These are phyloP conservation scores for Plectosphaerella cucumerina DNA, from an alignment of 2,329 filamentous ascomycete genomes.

Conservation along the genomic window DNA sequence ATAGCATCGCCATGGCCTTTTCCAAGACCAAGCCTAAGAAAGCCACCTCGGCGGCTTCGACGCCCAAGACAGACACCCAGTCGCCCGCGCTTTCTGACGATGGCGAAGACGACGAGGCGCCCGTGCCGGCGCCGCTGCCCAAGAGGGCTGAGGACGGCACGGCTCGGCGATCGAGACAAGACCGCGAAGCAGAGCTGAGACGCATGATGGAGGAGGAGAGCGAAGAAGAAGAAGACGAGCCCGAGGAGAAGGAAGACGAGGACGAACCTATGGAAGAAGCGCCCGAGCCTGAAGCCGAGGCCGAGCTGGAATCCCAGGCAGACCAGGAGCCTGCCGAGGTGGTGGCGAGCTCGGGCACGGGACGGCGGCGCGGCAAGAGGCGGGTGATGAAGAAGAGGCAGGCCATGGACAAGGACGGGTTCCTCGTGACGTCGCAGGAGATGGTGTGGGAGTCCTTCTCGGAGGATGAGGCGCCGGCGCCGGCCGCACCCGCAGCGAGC, in stretches of 20 bases:
- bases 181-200: conserved; percentile 61
- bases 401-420: conserved; percentile 82
- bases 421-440: conserved; percentile 85
- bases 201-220: conserved; percentile 77
- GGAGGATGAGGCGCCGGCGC: conserved; percentile 67
- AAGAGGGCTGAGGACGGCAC: conserved; percentile 25
- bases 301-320: conserved; percentile 26
- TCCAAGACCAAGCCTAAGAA: conserved; percentile 48
- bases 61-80: conserved; percentile 2
- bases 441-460: conserved; percentile 88
- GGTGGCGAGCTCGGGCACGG: conserved; percentile 48
- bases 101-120: conserved; percentile 50
- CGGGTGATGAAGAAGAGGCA: conserved; percentile 86
- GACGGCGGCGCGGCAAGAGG: conserved; percentile 70
- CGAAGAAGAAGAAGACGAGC: conserved; percentile 46
- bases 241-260: conserved; percentile 48
- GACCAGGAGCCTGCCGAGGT: conserved; percentile 44
- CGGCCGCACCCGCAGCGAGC: conserved; percentile 25
- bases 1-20: conserved; percentile 73
- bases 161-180: conserved; percentile 44
- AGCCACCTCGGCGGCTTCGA: neutral
- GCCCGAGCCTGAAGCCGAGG: conserved; percentile 29
- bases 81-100: conserved; percentile 43
- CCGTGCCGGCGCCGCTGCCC: conserved; percentile 32
- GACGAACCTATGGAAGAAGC: conserved; percentile 37